Evolutionary conservation across 176 grass and related monocot genomes (phyloP).

Genomic region (Rhynchospora tenuis): DNA sequence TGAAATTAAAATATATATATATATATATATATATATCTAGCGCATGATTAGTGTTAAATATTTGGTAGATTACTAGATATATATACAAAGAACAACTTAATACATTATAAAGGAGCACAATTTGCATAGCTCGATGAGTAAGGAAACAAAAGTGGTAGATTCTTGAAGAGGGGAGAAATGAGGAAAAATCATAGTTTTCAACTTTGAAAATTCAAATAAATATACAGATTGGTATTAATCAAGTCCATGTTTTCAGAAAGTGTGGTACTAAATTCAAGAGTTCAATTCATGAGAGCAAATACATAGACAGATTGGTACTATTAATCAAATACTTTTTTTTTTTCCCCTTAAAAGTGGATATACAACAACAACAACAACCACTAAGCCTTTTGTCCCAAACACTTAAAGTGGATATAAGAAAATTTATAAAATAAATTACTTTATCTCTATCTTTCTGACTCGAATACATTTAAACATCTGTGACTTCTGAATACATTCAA

Average conservation of each 20-base stretch:
- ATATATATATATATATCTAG: too few relatives aligned
- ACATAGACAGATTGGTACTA: neutral
- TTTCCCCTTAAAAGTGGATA: neutral
- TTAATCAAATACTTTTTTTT: neutral
- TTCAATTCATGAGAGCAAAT: neutral
- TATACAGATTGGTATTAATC: too few relatives aligned
- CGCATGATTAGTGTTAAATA: neutral
- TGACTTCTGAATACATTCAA: neutral
- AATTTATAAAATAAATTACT: neutral
- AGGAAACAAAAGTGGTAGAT: neutral
- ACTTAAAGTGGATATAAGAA: neutral
- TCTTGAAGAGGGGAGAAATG: neutral
- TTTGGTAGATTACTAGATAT: neutral
- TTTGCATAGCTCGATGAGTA: neutral
- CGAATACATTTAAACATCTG: neutral
- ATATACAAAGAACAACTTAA: neutral
- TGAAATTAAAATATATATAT: neutral
- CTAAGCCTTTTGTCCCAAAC: too few relatives aligned
- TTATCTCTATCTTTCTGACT: neutral
- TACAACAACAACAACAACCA: too few relatives aligned
- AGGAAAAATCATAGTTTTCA: neutral
- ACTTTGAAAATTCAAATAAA: too few relatives aligned
- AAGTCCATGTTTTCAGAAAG: too few relatives aligned
- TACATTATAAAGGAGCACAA: neutral
- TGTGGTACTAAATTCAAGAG: neutral